A percentile compares a stretch with the other conserved stretches of the same genome.
Conservation (phyloP, 116 monocot species). For the Cymodocea nodosa region DNA sequence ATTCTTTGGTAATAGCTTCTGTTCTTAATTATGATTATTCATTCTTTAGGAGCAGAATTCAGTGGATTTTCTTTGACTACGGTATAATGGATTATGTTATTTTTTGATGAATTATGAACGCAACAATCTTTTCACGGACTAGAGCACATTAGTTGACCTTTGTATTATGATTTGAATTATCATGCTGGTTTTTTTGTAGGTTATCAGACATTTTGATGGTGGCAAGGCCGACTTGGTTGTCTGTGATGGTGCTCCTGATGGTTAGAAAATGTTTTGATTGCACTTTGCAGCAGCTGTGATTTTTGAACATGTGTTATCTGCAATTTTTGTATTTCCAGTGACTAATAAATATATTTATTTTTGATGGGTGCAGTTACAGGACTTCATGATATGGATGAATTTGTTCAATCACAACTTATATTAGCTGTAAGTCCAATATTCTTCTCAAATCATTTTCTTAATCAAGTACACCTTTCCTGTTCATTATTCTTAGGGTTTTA, state of each 20-base stretch:
- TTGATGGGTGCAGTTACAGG: slow-evolving; percentile 61
- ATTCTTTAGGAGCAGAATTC: no score
- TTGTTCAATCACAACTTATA: slow-evolving; percentile 96
- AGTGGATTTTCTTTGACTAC: no score
- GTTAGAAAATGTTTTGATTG: slow-evolving; percentile 26
- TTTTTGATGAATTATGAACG: neutral
- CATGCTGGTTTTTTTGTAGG: slow-evolving; percentile 26
- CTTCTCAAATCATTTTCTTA: neutral
- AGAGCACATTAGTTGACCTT: neutral
- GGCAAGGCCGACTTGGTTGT: slow-evolving; percentile 97
- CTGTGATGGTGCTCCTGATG: slow-evolving; percentile 99
- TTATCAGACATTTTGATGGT: slow-evolving; percentile 95
- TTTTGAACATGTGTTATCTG: neutral
- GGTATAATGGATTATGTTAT: neutral
- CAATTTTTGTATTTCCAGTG: neutral
- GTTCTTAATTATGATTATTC: no score
- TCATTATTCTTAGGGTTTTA: no score
- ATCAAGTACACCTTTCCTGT: no score
- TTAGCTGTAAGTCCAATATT: slow-evolving; percentile 55
- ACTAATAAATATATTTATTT: neutral
- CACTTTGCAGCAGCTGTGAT: neutral
- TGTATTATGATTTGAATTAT: neutral
- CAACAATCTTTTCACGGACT: no score
- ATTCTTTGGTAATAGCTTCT: no score
- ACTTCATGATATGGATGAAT: slow-evolving; percentile 99